Conservation (phyloP, 768 basidiomycete genomes). For the Cantharellus cinnabarinus region DNA sequence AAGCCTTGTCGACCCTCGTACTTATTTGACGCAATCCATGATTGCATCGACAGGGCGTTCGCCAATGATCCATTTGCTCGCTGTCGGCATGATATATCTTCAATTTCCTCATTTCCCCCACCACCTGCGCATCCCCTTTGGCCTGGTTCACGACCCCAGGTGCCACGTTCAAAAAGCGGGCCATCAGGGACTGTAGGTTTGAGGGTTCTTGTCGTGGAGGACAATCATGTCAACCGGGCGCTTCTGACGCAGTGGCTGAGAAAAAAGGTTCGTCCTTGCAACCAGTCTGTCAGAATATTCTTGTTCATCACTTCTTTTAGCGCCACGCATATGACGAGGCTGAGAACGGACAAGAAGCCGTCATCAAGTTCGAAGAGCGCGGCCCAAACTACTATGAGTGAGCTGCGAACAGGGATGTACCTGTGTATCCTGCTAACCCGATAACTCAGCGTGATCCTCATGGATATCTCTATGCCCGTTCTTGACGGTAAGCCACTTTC, state of each 20-base stretch:
- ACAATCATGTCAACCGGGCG: constrained; percentile 68
- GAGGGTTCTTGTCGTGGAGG: constrained; percentile 72
- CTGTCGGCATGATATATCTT: too few species aligned
- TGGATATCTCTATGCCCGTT: constrained; percentile 82
- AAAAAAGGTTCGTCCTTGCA: constrained; percentile 14
- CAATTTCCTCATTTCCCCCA: too few species aligned
- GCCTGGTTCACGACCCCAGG: too few species aligned
- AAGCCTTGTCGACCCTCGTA: constrained; percentile 69
- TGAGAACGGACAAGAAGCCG: constrained; percentile 69
- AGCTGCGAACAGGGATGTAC: not conserved
- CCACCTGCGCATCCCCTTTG: too few species aligned
- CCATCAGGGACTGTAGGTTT: too few species aligned
- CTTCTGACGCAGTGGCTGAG: constrained; percentile 30
- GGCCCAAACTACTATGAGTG: constrained; percentile 71
- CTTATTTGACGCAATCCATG: not conserved
- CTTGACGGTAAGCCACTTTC: constrained; percentile 43
- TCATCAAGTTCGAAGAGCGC: constrained; percentile 37
- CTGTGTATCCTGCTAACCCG: not conserved
- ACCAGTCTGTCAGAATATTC: constrained; percentile 29
- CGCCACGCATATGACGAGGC: constrained; percentile 62
- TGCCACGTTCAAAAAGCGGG: too few species aligned
- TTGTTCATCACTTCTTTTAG: constrained; percentile 17
- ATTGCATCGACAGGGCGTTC: not conserved
- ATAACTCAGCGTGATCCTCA: constrained; percentile 1
- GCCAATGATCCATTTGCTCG: too few species aligned